A percentile compares a stretch with the other conserved stretches of the same genome.
phyloP scores from a whole-genome alignment of 2,329 filamentous ascomycete genomes.

The Fusarium illudens region DNA sequence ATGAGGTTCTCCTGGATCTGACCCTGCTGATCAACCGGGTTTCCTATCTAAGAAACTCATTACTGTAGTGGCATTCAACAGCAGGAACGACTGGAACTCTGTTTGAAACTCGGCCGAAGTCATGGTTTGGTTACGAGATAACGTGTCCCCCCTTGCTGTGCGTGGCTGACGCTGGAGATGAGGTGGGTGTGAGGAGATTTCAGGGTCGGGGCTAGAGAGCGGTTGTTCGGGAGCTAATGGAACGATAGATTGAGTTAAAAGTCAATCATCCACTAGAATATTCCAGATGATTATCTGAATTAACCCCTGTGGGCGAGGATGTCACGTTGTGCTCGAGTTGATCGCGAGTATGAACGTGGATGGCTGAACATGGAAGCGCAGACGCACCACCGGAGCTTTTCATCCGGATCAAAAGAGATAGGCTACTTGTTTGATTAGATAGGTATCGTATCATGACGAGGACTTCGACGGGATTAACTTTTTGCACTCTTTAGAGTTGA shows the following conservation, averaged over 20 bases:
- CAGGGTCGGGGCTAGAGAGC: not conserved
- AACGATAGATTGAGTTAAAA: not conserved
- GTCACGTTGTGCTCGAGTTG: no score
- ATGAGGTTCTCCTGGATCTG: not conserved
- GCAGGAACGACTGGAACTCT: not conserved
- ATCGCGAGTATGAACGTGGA: no score
- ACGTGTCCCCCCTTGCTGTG: not conserved
- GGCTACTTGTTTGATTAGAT: not conserved
- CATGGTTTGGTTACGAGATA: not conserved
- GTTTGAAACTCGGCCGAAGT: not conserved
- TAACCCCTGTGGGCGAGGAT: not conserved
- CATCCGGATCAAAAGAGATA: not conserved
- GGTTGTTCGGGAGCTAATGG: not conserved
- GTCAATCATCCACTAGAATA: not conserved
- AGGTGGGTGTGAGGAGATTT: not conserved
- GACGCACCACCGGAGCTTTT: not conserved
- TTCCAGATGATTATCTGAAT: not conserved
- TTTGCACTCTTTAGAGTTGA: not conserved
- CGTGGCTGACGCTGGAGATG: not conserved
- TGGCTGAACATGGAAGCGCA: no score
- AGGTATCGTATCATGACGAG: not conserved
- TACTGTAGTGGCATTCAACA: not conserved
- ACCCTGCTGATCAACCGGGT: not conserved
- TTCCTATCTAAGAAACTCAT: not conserved
- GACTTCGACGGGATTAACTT: not conserved